Evolutionary conservation across 768 basidiomycete genomes (phyloP).

Genomic region (Filobasidium floriforme): DNA sequence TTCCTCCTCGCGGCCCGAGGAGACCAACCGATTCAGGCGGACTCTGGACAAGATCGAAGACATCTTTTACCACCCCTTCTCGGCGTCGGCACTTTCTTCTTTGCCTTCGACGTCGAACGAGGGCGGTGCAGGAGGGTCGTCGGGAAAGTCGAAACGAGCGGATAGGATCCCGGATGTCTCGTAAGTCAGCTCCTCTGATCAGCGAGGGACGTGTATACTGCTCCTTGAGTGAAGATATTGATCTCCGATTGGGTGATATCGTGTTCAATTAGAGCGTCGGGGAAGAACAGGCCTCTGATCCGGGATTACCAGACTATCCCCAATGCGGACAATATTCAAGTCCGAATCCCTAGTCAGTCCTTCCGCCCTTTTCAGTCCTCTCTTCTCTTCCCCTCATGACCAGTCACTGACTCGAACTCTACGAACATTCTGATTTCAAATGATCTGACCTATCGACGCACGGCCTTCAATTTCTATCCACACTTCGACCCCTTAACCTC

Average conservation of each 20-base stretch:
- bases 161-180: slow-evolving; percentile 41
- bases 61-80: slow-evolving; percentile 31
- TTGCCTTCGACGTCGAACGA: slow-evolving; percentile 29
- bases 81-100: slow-evolving; percentile 30
- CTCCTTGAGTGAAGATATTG: background rate
- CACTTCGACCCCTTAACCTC: background rate
- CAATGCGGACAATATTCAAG: slow-evolving; percentile 20
- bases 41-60: slow-evolving; percentile 16
- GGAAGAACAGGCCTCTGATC: slow-evolving; percentile 5
- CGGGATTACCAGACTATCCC: slow-evolving; percentile 39
- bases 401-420: background rate
- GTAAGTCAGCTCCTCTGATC: slow-evolving; percentile 17
- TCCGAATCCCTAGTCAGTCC: slow-evolving; percentile 35
- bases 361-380: no score
- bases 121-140: background rate
- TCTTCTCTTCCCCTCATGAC: background rate
- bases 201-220: background rate
- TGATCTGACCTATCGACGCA: background rate
- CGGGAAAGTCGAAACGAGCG: slow-evolving; percentile 39
- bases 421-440: background rate
- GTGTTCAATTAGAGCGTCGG: slow-evolving; percentile 2
- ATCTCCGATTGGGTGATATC: background rate
- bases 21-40: background rate
- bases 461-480: background rate
- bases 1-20: background rate